Evolutionary conservation across 371 early-diverging fungal species (phyloP).

Genomic region (Mucor saturninus): DNA sequence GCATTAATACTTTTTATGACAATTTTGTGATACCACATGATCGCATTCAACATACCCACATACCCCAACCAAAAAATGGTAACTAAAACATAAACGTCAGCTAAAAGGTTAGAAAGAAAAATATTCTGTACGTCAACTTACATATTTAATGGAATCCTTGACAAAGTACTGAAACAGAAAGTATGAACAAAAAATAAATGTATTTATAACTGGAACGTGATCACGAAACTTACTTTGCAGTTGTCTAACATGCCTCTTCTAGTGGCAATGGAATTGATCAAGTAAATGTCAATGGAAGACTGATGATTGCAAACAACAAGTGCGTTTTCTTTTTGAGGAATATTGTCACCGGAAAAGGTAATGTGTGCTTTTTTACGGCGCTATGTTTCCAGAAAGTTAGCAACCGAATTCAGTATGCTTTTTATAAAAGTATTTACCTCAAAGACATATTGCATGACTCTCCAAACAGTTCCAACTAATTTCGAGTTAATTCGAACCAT

Average conservation of each 20-base stretch:
- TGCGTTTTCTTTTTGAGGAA: conserved; percentile 63
- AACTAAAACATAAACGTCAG: conserved; percentile 29
- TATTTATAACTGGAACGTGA: background rate
- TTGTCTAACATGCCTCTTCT: conserved; percentile 68
- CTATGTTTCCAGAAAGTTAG: conserved; percentile 4
- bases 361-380: conserved; percentile 60
- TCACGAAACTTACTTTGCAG: conserved; percentile 54
- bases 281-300: conserved; percentile 69
- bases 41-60: conserved; percentile 52
- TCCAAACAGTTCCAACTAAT: conserved; percentile 66
- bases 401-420: background rate
- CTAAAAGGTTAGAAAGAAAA: background rate
- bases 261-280: conserved; percentile 68
- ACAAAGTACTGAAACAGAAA: conserved; percentile 66
- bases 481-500: conserved; percentile 64
- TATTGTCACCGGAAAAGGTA: conserved; percentile 67
- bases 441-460: conserved; percentile 66
- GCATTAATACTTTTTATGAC: background rate
- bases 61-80: conserved; percentile 68
- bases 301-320: conserved; percentile 70
- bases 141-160: conserved; percentile 75
- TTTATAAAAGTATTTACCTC: conserved; percentile 33
- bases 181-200: background rate
- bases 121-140: conserved; percentile 21
- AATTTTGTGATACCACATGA: too few species aligned